A percentile compares a stretch with the other conserved stretches of the same genome.
phyloP scores from a whole-genome alignment of 306 rosid species.

The Cyamopsis tetragonoloba region DNA sequence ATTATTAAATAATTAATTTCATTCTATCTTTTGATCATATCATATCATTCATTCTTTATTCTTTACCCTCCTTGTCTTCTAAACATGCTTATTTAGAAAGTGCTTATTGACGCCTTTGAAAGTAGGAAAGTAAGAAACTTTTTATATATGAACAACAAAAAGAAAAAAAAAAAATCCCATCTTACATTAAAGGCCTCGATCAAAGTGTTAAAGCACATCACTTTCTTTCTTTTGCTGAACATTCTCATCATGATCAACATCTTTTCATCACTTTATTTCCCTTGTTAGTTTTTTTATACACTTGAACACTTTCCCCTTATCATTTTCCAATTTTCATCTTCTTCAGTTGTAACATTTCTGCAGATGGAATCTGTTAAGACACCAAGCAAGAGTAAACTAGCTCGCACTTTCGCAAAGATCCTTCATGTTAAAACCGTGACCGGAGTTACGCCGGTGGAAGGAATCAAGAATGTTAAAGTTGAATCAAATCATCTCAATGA shows the following conservation, averaged over 20 bases:
- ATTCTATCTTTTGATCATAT: constrained; percentile 27
- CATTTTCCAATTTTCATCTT: background rate
- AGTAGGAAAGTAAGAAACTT: constrained; percentile 22
- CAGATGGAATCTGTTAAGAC: constrained; percentile 76
- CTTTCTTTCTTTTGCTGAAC: constrained; percentile 54
- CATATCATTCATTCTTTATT: constrained; percentile 27
- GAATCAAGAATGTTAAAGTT: constrained; percentile 39
- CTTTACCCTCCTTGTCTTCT: constrained; percentile 16
- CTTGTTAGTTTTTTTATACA: constrained; percentile 11
- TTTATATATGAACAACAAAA: constrained; percentile 29
- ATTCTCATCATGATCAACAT: constrained; percentile 40
- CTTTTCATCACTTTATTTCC: constrained; percentile 31
- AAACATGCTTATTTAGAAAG: constrained; percentile 7
- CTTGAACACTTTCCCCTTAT: constrained; percentile 1
- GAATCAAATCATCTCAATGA: constrained; percentile 30
- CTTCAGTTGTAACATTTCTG: constrained; percentile 21
- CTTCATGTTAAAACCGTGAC: constrained; percentile 47
- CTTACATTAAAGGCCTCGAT: constrained; percentile 52
- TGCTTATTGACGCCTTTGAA: constrained; percentile 26
- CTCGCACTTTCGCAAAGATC: constrained; percentile 68
- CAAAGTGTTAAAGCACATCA: constrained; percentile 52
- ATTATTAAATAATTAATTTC: constrained; percentile 24
- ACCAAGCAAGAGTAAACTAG: constrained; percentile 58
- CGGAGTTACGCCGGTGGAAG: constrained; percentile 53
- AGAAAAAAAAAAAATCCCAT: constrained; percentile 32